Evolutionary conservation across 352 stramenopile genomes (phyloP).

Genomic region (Phytophthora sp.): DNA sequence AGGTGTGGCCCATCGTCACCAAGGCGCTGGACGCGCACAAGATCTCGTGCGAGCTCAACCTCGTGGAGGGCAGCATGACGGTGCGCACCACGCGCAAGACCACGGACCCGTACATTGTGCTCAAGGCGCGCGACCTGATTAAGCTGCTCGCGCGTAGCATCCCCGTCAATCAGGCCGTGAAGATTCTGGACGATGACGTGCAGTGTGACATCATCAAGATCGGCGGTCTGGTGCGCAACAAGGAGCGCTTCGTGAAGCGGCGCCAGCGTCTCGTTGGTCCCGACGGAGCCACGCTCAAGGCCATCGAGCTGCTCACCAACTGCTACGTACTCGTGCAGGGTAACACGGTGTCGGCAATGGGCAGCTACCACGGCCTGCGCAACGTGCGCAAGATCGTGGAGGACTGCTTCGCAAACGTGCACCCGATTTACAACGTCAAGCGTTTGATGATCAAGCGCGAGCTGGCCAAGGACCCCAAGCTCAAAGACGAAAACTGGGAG

Average conservation of each 20-base stretch:
- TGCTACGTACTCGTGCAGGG: conserved; percentile 99
- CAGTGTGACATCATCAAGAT: conserved; percentile 99
- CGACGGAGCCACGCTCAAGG: conserved; percentile 97
- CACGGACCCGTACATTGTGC: conserved; percentile 97
- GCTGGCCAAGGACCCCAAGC: conserved; percentile 98
- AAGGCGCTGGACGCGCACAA: conserved; percentile 95
- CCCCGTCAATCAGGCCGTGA: conserved; percentile 94
- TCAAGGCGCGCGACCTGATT: conserved; percentile 99
- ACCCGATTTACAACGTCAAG: conserved; percentile 99
- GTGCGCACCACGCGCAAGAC: conserved; percentile 96
- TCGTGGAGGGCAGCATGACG: conserved; percentile 96
- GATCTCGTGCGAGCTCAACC: conserved; percentile 98
- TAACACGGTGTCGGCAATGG: conserved; percentile 96
- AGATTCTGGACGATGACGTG: conserved; percentile 98
- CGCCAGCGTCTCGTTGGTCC: conserved; percentile 97
- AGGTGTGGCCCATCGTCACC: conserved; percentile 99
- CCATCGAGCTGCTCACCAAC: conserved; percentile 98
- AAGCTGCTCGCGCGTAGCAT: conserved; percentile 98
- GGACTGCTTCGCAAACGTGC: conserved; percentile 99
- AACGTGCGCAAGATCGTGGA: conserved; percentile 97
- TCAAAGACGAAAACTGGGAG: conserved; percentile 98
- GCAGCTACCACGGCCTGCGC: conserved; percentile 91
- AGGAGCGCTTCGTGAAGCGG: conserved; percentile 99
- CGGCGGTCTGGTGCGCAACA: conserved; percentile 98
- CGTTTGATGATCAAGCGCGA: conserved; percentile 99